A percentile compares a stretch with the other conserved stretches of the same genome.
These are phyloP conservation scores for Penicillium sp. DNA, from an alignment of 2,329 filamentous ascomycete genomes.

Conservation along the genomic window DNA sequence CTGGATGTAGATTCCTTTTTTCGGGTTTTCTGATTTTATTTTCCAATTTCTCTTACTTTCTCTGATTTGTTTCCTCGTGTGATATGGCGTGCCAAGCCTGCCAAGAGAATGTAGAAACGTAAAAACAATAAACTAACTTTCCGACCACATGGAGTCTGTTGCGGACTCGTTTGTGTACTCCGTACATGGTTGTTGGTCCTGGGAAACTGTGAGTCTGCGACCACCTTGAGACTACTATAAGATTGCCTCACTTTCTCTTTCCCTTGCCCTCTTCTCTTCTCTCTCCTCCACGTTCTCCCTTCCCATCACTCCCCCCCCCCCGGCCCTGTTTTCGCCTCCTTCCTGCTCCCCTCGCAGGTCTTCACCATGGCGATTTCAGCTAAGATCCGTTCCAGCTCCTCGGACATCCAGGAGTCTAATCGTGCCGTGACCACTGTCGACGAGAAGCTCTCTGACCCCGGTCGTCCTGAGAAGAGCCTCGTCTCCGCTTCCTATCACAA, in stretches of 20 bases:
- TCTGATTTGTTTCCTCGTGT: conserved; percentile 7
- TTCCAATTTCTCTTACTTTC: conserved; percentile 6
- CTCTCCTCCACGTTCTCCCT: not conserved
- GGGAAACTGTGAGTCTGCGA: not conserved
- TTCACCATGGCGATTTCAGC: conserved; percentile 17
- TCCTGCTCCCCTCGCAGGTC: not conserved
- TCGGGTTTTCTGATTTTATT: not conserved
- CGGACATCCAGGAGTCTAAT: conserved; percentile 20
- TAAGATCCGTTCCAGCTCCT: conserved; percentile 12
- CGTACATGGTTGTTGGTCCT: not conserved
- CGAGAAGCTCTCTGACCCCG: conserved; percentile 2
- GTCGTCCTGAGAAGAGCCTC: conserved; percentile 23
- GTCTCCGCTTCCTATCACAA: conserved; percentile 20
- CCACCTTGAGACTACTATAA: conserved; percentile 4
- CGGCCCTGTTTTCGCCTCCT: not conserved
- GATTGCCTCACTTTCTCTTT: conserved; percentile 2
- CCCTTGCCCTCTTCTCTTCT: not conserved
- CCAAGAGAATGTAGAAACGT: conserved; percentile 5
- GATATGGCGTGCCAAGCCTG: conserved; percentile 6
- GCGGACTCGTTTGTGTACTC: not conserved
- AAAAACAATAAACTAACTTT: not conserved
- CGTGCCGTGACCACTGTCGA: not conserved
- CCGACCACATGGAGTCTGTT: not conserved
- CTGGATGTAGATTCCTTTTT: not conserved
- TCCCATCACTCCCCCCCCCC: too few species aligned